These are phyloP conservation scores for Hypoxylon sp. DNA, from an alignment of 2,329 filamentous ascomycete species.

Conservation along the genomic window DNA sequence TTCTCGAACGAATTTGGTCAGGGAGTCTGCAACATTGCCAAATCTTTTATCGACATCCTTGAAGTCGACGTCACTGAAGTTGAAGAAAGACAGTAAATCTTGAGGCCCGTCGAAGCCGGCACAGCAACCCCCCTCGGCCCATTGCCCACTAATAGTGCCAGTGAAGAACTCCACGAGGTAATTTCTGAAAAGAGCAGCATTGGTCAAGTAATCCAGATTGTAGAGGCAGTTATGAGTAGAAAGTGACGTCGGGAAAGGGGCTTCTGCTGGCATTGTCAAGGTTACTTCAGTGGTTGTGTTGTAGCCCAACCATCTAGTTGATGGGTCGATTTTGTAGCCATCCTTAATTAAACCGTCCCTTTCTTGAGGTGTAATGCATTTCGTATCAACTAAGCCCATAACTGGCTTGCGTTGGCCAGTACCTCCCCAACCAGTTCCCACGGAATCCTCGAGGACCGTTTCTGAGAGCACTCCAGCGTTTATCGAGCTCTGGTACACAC, in stretches of 20 bases:
- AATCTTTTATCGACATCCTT: slow-evolving; percentile 4
- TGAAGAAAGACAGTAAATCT: background rate
- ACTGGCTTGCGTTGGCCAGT: background rate
- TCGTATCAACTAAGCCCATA: background rate
- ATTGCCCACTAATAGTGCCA: background rate
- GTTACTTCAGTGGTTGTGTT: background rate
- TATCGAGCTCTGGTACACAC: slow-evolving; percentile 13
- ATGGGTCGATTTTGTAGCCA: background rate
- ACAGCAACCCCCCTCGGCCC: background rate
- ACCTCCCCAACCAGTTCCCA: background rate
- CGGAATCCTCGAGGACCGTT: background rate
- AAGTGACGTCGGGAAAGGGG: background rate
- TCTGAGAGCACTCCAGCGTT: slow-evolving; percentile 10
- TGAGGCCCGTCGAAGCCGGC: background rate
- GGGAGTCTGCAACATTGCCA: slow-evolving; percentile 4
- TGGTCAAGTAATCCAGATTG: background rate
- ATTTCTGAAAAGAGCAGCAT: background rate
- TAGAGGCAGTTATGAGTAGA: background rate
- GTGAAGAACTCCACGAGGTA: background rate
- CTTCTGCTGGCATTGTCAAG: background rate
- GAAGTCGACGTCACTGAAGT: background rate
- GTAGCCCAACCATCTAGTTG: slow-evolving; percentile 8
- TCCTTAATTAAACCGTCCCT: background rate
- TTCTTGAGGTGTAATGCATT: slow-evolving; percentile 5
- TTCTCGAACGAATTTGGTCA: slow-evolving; percentile 7